Evolutionary conservation across 2,329 filamentous ascomycete genomes (phyloP).

Genomic region (Ophiostoma montium): DNA sequence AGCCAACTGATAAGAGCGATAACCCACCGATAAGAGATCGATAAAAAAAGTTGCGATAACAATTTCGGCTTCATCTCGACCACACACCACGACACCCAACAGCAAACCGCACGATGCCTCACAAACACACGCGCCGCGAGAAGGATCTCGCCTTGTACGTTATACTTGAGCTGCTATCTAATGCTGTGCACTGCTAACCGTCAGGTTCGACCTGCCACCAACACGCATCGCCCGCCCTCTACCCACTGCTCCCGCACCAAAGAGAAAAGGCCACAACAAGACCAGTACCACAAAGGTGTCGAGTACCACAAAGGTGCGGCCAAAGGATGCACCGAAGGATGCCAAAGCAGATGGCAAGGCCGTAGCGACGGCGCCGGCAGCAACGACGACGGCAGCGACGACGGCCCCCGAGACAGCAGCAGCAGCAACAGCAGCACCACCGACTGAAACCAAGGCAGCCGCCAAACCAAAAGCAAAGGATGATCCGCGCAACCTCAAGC

Average conservation of each 20-base stretch:
- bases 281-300: slow-evolving; percentile 16
- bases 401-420: background rate
- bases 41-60: background rate
- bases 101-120: slow-evolving; percentile 46
- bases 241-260: slow-evolving; percentile 19
- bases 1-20: too few species aligned
- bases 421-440: background rate
- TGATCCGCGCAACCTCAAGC: slow-evolving; percentile 20
- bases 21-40: background rate
- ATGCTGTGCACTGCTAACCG: background rate
- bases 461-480: background rate
- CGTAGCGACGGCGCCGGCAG: background rate
- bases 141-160: slow-evolving; percentile 38
- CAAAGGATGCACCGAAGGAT: background rate
- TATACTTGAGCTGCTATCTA: background rate
- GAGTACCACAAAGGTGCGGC: slow-evolving; percentile 15
- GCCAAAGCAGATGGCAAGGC: background rate
- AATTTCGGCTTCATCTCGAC: background rate
- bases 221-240: slow-evolving; percentile 35
- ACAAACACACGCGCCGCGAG: slow-evolving; percentile 65
- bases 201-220: slow-evolving; percentile 36
- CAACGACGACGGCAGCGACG: background rate
- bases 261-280: slow-evolving; percentile 16
- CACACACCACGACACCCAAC: background rate
- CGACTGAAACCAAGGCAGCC: background rate